A percentile compares a stretch with the other conserved stretches of the same genome.
These are phyloP conservation scores for Pseudomonodictys pantanalensis DNA, from an alignment of 495 filamentous ascomycete genomes.

Conservation along the genomic window DNA sequence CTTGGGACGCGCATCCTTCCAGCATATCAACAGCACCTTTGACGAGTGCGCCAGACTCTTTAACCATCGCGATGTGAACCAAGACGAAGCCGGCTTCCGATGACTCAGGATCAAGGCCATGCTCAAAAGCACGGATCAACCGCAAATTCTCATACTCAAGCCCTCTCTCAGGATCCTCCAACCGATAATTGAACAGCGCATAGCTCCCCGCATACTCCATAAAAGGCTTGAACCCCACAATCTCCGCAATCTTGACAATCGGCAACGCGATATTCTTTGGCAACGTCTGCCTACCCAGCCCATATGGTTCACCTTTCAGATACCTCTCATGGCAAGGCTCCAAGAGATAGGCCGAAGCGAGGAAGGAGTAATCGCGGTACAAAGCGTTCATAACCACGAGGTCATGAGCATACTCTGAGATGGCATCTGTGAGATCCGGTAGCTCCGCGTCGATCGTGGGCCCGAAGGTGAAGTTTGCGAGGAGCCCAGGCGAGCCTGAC, in stretches of 20 bases:
- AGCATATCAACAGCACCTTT: slow-evolving; percentile 64
- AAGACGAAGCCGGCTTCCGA: slow-evolving; percentile 88
- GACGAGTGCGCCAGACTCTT: slow-evolving; percentile 69
- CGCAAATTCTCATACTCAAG: slow-evolving; percentile 75
- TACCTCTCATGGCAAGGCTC: slow-evolving; percentile 86
- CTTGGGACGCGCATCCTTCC: slow-evolving; percentile 51
- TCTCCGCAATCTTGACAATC: slow-evolving; percentile 70
- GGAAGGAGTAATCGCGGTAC: slow-evolving; percentile 86
- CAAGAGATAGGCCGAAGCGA: slow-evolving; percentile 84
- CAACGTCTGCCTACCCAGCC: slow-evolving; percentile 67
- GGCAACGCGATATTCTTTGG: slow-evolving; percentile 69
- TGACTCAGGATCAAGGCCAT: slow-evolving; percentile 77
- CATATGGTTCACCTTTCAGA: slow-evolving; percentile 65
- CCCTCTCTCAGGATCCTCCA: slow-evolving; percentile 62
- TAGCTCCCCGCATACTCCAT: slow-evolving; percentile 95
- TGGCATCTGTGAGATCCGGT: slow-evolving; percentile 67
- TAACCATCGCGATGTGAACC: slow-evolving; percentile 58
- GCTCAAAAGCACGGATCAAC: slow-evolving; percentile 83
- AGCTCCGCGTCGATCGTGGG: slow-evolving; percentile 62
- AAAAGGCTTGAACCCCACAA: slow-evolving; percentile 77
- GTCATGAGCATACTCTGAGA: slow-evolving; percentile 68
- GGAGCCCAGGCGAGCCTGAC: slow-evolving; percentile 69
- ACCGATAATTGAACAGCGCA: slow-evolving; percentile 83
- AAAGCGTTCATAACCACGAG: slow-evolving; percentile 74
- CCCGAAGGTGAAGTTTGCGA: slow-evolving; percentile 69